These are phyloP conservation scores for Fusarium ambrosium DNA, from an alignment of 2,329 filamentous ascomycete species.

Conservation along the genomic window DNA sequence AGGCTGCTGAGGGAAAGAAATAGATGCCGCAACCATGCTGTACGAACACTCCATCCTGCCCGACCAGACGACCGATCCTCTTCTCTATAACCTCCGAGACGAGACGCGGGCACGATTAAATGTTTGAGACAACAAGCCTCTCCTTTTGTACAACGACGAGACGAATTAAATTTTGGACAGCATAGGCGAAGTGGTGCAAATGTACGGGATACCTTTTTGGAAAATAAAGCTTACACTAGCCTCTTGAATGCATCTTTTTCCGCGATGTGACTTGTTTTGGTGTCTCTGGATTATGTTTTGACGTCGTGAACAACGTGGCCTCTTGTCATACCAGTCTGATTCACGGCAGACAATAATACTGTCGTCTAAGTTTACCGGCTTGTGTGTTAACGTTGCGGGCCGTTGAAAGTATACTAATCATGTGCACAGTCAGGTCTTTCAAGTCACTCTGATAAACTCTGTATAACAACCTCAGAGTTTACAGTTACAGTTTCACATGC, in stretches of 20 bases:
- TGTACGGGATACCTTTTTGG: constrained; percentile 29
- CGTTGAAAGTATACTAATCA: neutral
- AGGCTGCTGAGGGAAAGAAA: constrained; percentile 53
- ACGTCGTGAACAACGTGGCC: neutral
- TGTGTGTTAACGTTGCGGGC: neutral
- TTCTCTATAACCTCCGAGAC: neutral
- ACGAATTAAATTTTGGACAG: constrained; percentile 42
- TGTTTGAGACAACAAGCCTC: neutral
- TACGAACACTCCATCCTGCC: neutral
- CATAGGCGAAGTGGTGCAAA: constrained; percentile 49
- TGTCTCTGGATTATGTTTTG: neutral
- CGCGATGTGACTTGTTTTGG: constrained; percentile 22
- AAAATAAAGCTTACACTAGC: constrained; percentile 29
- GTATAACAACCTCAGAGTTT: neutral
- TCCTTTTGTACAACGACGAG: constrained; percentile 24
- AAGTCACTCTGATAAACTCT: neutral
- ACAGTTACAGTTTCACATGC: neutral
- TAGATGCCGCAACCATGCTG: constrained; percentile 21
- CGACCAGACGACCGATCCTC: neutral
- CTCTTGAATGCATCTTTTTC: constrained; percentile 32
- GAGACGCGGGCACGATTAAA: neutral
- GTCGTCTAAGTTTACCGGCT: neutral
- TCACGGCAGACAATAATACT: neutral
- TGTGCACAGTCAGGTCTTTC: neutral
- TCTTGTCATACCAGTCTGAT: neutral